Conservation (phyloP, 495 filamentous ascomycete genomes). For the Tuber aestivum region DNA sequence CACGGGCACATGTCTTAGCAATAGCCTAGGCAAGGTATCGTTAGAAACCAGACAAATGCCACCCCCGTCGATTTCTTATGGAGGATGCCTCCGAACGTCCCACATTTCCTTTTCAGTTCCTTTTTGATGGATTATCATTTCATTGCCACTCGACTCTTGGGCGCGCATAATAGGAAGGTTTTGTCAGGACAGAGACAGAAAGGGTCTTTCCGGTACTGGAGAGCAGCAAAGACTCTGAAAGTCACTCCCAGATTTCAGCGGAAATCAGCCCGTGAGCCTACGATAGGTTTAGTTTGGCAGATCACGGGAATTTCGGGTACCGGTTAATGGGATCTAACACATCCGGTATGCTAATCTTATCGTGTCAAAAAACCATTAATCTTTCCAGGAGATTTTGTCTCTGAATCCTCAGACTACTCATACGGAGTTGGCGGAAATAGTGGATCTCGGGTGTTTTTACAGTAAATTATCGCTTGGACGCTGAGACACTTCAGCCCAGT, state of each 20-base stretch:
- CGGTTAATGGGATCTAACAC: neutral
- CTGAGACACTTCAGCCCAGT: too few relatives aligned
- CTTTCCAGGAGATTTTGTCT: neutral
- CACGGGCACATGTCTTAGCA: neutral
- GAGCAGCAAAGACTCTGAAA: too few relatives aligned
- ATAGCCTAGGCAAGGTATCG: neutral
- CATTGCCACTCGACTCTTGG: neutral
- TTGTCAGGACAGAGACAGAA: neutral
- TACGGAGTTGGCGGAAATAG: neutral
- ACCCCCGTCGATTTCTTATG: neutral
- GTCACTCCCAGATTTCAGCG: neutral
- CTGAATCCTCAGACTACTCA: neutral
- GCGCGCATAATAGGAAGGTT: neutral
- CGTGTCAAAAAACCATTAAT: neutral
- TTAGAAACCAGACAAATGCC: neutral
- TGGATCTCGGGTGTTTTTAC: neutral
- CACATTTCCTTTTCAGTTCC: neutral
- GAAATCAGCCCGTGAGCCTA: neutral
- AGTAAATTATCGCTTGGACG: too few relatives aligned
- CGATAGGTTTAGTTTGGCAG: neutral
- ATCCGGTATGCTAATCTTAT: neutral
- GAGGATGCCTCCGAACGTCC: neutral
- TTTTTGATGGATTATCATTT: neutral
- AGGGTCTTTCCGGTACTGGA: too few relatives aligned
- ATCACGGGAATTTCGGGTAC: neutral